Evolutionary conservation across 2,329 filamentous ascomycete genomes (phyloP).

Genomic region (Talaromyces sp.): DNA sequence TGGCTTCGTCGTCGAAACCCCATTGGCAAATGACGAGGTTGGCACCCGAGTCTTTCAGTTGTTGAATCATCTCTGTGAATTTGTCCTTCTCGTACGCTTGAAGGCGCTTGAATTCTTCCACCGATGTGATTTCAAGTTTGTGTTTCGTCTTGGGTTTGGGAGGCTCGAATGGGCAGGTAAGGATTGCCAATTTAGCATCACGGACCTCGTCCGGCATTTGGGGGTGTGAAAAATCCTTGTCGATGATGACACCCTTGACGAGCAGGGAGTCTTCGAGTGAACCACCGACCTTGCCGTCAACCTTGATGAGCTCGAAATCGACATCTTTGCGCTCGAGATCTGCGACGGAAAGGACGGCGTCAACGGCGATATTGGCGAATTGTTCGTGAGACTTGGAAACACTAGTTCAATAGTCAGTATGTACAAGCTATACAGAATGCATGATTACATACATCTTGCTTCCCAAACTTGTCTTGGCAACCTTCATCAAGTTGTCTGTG

Average conservation of each 20-base stretch:
- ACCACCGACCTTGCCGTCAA: slow-evolving; percentile 96
- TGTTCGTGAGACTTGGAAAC: slow-evolving; percentile 98
- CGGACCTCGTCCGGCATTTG: slow-evolving; percentile 96
- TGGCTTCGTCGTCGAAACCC: slow-evolving; percentile 99
- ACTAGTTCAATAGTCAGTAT: slow-evolving; percentile 28
- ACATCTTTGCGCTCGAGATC: slow-evolving; percentile 96
- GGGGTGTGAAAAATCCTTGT: slow-evolving; percentile 99
- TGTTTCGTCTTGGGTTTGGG: slow-evolving; percentile 99
- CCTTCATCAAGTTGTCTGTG: slow-evolving; percentile 84
- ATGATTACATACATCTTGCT: slow-evolving; percentile 71
- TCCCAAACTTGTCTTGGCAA: slow-evolving; percentile 90
- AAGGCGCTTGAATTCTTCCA: slow-evolving; percentile 97
- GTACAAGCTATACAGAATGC: background rate
- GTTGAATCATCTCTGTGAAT: slow-evolving; percentile 97
- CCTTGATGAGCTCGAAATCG: slow-evolving; percentile 98
- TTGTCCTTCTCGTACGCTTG: slow-evolving; percentile 95
- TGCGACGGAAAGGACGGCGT: slow-evolving; percentile 93
- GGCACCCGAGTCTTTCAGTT: slow-evolving; percentile 95
- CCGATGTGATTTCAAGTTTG: slow-evolving; percentile 93
- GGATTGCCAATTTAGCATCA: slow-evolving; percentile 94
- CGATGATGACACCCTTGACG: slow-evolving; percentile 96
- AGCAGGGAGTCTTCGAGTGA: slow-evolving; percentile 88
- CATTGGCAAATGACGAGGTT: slow-evolving; percentile 99
- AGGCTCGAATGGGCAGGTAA: slow-evolving; percentile 97
- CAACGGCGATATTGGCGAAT: slow-evolving; percentile 94